Evolutionary conservation across 257 asterid genomes (phyloP).

Genomic region (Fraxinus pennsylvanica): DNA sequence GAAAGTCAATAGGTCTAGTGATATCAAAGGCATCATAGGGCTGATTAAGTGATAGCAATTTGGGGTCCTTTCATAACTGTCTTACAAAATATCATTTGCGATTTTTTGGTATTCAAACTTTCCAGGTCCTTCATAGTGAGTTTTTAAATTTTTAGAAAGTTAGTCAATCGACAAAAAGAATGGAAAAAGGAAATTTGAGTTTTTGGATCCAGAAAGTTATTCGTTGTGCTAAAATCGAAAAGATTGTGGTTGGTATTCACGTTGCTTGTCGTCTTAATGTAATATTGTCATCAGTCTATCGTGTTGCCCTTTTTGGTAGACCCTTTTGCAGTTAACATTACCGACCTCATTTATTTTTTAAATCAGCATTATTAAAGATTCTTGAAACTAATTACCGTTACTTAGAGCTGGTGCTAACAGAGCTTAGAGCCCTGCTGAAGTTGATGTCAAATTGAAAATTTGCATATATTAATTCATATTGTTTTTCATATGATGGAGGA

Average conservation of each 20-base stretch:
- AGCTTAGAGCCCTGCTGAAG: background rate
- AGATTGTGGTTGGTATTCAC: constrained; percentile 18
- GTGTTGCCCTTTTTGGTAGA: constrained; percentile 19
- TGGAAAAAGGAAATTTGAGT: background rate
- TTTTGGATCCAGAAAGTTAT: constrained; percentile 14
- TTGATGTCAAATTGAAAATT: background rate
- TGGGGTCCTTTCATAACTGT: background rate
- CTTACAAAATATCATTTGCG: background rate
- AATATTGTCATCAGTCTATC: constrained; percentile 13
- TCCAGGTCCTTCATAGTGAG: background rate
- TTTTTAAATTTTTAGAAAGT: background rate
- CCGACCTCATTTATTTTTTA: background rate
- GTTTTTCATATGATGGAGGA: background rate
- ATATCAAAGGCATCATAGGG: no score
- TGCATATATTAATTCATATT: background rate
- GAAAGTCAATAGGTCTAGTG: no score
- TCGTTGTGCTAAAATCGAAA: constrained; percentile 12
- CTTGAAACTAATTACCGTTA: background rate
- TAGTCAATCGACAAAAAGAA: background rate
- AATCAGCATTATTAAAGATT: background rate
- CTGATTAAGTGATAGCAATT: background rate
- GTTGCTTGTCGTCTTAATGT: constrained; percentile 25
- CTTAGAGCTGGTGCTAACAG: background rate
- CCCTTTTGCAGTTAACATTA: constrained; percentile 9
- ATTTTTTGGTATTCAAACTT: background rate